These are phyloP conservation scores for Catenaria anguillulae DNA, from an alignment of 371 early-diverging fungal genomes.

Conservation along the genomic window DNA sequence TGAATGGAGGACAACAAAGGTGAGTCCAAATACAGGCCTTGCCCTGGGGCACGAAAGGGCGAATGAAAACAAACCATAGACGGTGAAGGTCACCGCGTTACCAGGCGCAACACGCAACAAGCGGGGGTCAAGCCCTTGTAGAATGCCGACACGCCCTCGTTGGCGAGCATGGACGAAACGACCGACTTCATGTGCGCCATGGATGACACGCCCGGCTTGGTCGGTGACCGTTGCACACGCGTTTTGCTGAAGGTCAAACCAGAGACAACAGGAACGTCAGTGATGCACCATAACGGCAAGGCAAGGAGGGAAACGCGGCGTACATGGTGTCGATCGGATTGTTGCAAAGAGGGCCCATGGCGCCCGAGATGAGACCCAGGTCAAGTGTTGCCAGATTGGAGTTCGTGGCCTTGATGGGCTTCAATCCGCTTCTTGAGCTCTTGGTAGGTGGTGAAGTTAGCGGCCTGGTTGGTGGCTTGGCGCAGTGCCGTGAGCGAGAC, in stretches of 20 bases:
- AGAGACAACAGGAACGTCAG: no score
- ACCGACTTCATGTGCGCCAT: conserved; percentile 66
- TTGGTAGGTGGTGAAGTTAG: conserved; percentile 94
- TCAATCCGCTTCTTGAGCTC: conserved; percentile 57
- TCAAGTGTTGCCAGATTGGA: conserved; percentile 84
- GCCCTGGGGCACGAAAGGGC: neutral
- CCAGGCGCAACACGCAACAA: conserved; percentile 60
- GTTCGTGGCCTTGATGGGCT: conserved; percentile 51
- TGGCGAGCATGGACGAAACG: conserved; percentile 46
- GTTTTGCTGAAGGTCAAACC: no score
- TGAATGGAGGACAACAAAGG: conserved; percentile 22
- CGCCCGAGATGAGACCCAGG: conserved; percentile 91
- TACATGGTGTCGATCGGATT: conserved; percentile 91
- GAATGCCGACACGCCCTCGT: conserved; percentile 84
- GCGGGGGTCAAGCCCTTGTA: conserved; percentile 89
- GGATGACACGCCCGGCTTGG: conserved; percentile 48
- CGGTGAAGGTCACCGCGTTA: conserved; percentile 39
- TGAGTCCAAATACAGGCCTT: neutral
- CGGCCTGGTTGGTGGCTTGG: conserved; percentile 96
- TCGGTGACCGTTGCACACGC: conserved; percentile 27
- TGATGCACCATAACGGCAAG: no score
- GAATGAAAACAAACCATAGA: conserved; percentile 8
- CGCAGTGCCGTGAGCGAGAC: conserved; percentile 85
- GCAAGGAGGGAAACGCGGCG: neutral
- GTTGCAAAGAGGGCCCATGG: conserved; percentile 91